phyloP scores from a whole-genome alignment of 2,329 filamentous ascomycete species.

The Aphanoascus verrucosus region DNA sequence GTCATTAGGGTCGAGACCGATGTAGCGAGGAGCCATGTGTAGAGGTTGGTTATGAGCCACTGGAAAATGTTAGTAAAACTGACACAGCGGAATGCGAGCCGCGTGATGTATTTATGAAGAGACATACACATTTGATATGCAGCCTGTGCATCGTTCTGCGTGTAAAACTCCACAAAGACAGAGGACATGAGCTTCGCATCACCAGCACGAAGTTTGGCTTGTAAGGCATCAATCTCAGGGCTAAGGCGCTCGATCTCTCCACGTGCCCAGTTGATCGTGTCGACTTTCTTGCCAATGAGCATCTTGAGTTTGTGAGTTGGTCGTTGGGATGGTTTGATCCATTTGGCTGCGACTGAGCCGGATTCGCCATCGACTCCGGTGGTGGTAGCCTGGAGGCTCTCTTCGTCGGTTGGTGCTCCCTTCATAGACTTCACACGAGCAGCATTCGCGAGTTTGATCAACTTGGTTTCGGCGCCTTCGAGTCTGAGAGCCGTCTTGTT shows the following conservation, averaged over 20 bases:
- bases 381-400: slow-evolving; percentile 17
- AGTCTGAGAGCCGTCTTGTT: slow-evolving; percentile 70
- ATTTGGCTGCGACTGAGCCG: slow-evolving; percentile 31
- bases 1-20: slow-evolving; percentile 69
- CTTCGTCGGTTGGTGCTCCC: slow-evolving; percentile 40
- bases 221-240: slow-evolving; percentile 57
- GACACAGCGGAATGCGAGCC: too few relatives aligned
- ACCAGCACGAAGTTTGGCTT: slow-evolving; percentile 55
- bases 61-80: slow-evolving; percentile 12
- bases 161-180: slow-evolving; percentile 83
- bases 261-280: slow-evolving; percentile 86
- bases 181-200: slow-evolving; percentile 58
- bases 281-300: slow-evolving; percentile 75
- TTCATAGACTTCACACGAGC: slow-evolving; percentile 58
- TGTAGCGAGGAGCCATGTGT: slow-evolving; percentile 75
- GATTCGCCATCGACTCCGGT: slow-evolving; percentile 50
- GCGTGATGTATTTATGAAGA: too few relatives aligned
- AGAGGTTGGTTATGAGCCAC: slow-evolving; percentile 77
- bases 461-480: slow-evolving; percentile 74
- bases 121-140: slow-evolving; percentile 59
- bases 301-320: slow-evolving; percentile 64
- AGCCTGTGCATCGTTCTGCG: slow-evolving; percentile 70
- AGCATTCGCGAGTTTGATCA: slow-evolving; percentile 69
- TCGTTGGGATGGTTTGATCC: slow-evolving; percentile 58
- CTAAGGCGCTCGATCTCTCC: slow-evolving; percentile 64